These are phyloP conservation scores for Fusarium duplospermum DNA, from an alignment of 2,329 filamentous ascomycete species.

Conservation along the genomic window DNA sequence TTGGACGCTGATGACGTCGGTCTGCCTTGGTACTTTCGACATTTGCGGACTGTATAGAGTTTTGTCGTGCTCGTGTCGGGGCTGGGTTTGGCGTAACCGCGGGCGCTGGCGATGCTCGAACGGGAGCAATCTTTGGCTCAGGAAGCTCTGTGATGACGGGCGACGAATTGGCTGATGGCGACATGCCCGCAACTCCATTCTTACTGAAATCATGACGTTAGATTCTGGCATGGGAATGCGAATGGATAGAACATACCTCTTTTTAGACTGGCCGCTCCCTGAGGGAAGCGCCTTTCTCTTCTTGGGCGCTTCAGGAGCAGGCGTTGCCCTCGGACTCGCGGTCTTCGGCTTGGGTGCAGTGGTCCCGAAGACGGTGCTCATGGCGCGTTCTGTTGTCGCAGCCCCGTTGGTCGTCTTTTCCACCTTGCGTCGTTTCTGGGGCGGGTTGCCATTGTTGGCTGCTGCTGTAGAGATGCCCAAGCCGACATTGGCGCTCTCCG, in stretches of 20 bases:
- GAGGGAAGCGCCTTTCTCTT: constrained; percentile 74
- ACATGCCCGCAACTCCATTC: constrained; percentile 62
- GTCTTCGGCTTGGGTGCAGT: constrained; percentile 67
- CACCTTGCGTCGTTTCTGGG: constrained; percentile 82
- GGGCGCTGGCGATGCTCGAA: constrained; percentile 70
- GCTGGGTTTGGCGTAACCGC: constrained; percentile 68
- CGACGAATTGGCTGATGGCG: constrained; percentile 79
- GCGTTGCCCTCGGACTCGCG: constrained; percentile 76
- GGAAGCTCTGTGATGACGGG: constrained; percentile 77
- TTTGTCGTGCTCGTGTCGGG: constrained; percentile 80
- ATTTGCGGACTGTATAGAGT: constrained; percentile 70
- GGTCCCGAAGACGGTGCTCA: constrained; percentile 67
- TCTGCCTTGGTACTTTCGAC: constrained; percentile 65
- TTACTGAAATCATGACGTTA: constrained; percentile 44
- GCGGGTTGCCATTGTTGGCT: constrained; percentile 65
- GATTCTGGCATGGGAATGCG: not conserved
- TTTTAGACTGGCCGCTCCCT: constrained; percentile 79
- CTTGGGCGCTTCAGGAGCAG: constrained; percentile 76
- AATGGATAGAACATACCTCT: constrained; percentile 70
- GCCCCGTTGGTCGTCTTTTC: constrained; percentile 71
- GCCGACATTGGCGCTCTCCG: constrained; percentile 66
- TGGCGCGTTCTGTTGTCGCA: constrained; percentile 73
- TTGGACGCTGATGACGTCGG: constrained; percentile 71
- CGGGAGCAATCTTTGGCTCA: constrained; percentile 64
- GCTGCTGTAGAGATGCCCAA: constrained; percentile 73